These are phyloP conservation scores for Hanseniaspora jakobsenii DNA, from an alignment of 805 yeast species.

Conservation along the genomic window DNA sequence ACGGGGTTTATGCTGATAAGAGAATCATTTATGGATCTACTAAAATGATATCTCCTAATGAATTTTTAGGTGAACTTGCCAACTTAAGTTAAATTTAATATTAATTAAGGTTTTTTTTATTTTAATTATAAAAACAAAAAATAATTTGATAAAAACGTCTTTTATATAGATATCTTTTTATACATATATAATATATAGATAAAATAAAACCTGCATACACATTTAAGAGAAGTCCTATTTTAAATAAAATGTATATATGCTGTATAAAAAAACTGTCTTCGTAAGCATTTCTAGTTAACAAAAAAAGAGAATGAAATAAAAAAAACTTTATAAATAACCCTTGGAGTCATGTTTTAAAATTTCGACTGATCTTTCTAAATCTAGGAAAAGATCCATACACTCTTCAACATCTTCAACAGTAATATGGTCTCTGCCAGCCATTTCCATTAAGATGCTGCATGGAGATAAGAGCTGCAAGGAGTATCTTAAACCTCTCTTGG, in stretches of 20 bases:
- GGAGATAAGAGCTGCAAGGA: constrained; percentile 87
- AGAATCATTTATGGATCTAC: constrained; percentile 74
- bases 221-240: too few relatives aligned
- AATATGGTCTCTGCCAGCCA: constrained; percentile 60
- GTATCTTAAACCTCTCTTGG: constrained; percentile 53
- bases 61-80: constrained; percentile 56
- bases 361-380: constrained; percentile 67
- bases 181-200: too few relatives aligned
- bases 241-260: too few relatives aligned
- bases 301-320: not conserved
- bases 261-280: too few relatives aligned
- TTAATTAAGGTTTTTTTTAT: not conserved
- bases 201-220: too few relatives aligned
- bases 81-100: constrained; percentile 32
- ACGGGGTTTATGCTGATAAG: constrained; percentile 5
- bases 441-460: constrained; percentile 67
- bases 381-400: constrained; percentile 70
- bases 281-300: too few relatives aligned
- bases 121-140: not conserved
- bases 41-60: constrained; percentile 54
- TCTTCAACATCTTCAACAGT: constrained; percentile 65
- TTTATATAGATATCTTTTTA: too few relatives aligned
- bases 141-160: too few relatives aligned
- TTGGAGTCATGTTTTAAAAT: constrained; percentile 34
- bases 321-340: constrained; percentile 6